phyloP scores from a whole-genome alignment of 805 yeast species.

The Helenozyma rhizophorensis region DNA sequence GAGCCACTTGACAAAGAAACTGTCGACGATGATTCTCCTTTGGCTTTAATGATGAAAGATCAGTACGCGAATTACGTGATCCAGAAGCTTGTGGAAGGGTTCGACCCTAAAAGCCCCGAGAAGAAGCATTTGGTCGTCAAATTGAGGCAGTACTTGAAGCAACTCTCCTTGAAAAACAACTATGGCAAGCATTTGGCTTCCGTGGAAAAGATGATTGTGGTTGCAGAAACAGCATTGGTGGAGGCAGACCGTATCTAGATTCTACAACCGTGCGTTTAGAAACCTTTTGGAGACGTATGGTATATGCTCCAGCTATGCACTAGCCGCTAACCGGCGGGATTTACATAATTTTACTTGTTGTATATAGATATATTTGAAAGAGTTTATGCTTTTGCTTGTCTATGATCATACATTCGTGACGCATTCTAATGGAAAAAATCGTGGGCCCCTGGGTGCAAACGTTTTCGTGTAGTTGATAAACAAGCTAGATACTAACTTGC shows the following conservation, averaged over 20 bases:
- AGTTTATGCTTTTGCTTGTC: too few species aligned
- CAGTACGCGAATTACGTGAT: conserved; percentile 97
- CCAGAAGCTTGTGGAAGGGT: conserved; percentile 85
- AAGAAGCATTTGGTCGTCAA: conserved; percentile 66
- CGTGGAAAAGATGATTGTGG: conserved; percentile 65
- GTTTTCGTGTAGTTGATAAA: too few species aligned
- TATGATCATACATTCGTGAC: too few species aligned
- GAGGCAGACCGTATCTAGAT: conserved; percentile 31
- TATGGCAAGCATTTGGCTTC: conserved; percentile 83
- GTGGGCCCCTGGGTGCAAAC: too few species aligned
- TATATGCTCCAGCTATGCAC: too few species aligned
- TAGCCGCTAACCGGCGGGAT: too few species aligned
- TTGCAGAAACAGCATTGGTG: conserved; percentile 46
- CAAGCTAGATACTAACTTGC: conserved; percentile 2
- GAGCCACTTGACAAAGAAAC: conserved; percentile 43
- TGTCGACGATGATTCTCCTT: conserved; percentile 62
- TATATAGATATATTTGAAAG: too few species aligned
- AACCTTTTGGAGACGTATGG: too few species aligned
- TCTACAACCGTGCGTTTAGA: too few species aligned
- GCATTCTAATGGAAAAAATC: too few species aligned
- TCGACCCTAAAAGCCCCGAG: conserved; percentile 56
- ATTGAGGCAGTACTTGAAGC: conserved; percentile 75
- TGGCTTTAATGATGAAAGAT: conserved; percentile 93
- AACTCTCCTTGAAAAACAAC: conserved; percentile 56
- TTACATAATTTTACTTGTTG: too few species aligned